phyloP scores from a whole-genome alignment of 495 filamentous ascomycete species.

The Penicillium daleae region DNA sequence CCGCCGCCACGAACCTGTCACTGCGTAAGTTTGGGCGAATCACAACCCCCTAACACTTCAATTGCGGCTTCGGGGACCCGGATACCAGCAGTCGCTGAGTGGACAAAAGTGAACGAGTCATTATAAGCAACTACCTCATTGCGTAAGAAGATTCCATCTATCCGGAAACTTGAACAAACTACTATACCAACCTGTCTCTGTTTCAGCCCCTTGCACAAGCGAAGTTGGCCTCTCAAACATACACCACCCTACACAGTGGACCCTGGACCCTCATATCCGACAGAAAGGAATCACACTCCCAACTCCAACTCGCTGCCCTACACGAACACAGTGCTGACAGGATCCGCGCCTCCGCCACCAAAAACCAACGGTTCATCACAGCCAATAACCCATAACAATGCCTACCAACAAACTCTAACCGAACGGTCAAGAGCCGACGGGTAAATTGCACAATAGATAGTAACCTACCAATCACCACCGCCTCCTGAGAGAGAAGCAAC shows the following conservation, averaged over 20 bases:
- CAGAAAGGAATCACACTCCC: too few species aligned
- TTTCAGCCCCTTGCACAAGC: neutral
- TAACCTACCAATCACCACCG: neutral
- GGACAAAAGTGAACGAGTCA: neutral
- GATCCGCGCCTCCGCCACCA: neutral
- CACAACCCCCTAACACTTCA: neutral
- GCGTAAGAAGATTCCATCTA: neutral
- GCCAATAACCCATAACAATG: neutral
- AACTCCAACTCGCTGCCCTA: neutral
- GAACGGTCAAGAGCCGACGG: neutral
- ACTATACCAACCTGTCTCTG: neutral
- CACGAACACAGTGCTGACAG: constrained; percentile 35
- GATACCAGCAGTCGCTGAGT: neutral
- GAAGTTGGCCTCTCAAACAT: neutral
- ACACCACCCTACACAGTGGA: neutral
- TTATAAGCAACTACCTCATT: neutral
- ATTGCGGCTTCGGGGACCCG: neutral
- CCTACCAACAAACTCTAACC: neutral
- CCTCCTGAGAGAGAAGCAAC: neutral
- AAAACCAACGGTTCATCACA: neutral
- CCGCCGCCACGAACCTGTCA: neutral
- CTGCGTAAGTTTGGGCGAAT: neutral
- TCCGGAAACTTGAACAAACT: neutral
- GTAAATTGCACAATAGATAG: neutral
- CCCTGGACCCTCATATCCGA: neutral